phyloP scores from a whole-genome alignment of 2,329 filamentous ascomycete genomes.

The Thelonectria blattea region DNA sequence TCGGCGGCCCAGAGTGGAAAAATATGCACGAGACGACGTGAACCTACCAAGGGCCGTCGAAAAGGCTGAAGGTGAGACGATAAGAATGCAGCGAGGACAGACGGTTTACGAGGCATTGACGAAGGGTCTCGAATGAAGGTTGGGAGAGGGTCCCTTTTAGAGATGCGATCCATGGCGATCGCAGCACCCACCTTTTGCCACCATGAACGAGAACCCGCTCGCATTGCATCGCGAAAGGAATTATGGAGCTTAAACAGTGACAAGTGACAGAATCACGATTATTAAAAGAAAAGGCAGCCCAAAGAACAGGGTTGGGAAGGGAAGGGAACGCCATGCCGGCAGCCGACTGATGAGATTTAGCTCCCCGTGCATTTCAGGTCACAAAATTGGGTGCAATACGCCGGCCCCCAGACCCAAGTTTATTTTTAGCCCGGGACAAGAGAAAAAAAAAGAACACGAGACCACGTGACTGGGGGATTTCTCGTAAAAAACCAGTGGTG shows the following conservation, averaged over 20 bases:
- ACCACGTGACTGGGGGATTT: constrained; percentile 35
- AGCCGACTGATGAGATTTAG: not conserved
- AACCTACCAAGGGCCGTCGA: not conserved
- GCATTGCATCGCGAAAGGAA: not conserved
- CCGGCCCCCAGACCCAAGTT: not conserved
- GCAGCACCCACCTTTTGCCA: not conserved
- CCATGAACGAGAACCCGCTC: not conserved
- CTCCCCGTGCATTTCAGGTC: not conserved
- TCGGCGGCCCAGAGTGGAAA: not conserved
- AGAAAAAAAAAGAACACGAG: constrained; percentile 36
- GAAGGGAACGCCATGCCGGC: not conserved
- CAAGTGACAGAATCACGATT: not conserved
- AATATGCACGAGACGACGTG: constrained; percentile 1
- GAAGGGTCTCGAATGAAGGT: no score
- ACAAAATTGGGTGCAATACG: not conserved
- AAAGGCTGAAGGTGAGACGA: not conserved
- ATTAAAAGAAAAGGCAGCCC: constrained; percentile 11
- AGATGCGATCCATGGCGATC: not conserved
- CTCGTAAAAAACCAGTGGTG: not conserved
- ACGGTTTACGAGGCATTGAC: no score
- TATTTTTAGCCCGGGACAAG: constrained; percentile 35
- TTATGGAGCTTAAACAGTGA: not conserved
- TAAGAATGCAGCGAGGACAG: not conserved
- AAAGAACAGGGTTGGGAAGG: not conserved
- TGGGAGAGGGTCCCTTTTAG: no score